phyloP scores from a whole-genome alignment of 2,329 filamentous ascomycete genomes.

The Cladorrhinum sp. region DNA sequence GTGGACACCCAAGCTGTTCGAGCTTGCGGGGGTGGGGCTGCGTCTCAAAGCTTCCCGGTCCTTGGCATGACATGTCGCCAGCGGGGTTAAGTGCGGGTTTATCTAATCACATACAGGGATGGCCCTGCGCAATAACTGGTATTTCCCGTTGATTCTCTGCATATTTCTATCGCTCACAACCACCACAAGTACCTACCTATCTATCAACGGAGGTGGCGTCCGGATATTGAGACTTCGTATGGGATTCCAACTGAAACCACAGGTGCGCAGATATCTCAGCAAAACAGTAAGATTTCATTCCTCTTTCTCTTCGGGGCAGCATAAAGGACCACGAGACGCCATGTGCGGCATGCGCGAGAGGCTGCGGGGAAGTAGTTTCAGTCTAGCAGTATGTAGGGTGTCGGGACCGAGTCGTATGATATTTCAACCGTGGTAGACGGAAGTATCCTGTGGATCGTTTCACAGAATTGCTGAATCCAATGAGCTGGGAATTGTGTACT shows the following conservation, averaged over 20 bases:
- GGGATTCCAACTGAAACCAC: background rate
- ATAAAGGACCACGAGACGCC: background rate
- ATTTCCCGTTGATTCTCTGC: no score
- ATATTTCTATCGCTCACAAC: background rate
- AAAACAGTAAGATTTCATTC: no score
- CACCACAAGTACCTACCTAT: background rate
- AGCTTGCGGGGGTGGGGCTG: background rate
- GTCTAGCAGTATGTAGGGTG: background rate
- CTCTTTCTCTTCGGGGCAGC: no score
- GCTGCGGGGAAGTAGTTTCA: background rate
- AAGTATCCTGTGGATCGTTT: background rate
- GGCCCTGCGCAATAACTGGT: background rate
- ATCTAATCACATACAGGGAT: background rate
- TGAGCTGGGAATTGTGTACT: background rate
- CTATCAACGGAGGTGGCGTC: background rate
- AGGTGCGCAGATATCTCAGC: no score
- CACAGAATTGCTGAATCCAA: background rate
- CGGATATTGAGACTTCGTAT: background rate
- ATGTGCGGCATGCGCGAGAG: background rate
- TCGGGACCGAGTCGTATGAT: constrained; percentile 7
- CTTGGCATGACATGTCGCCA: background rate
- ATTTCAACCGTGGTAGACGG: background rate
- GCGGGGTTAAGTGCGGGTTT: background rate
- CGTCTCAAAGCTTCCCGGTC: background rate
- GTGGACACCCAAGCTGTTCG: background rate